Percentiles rank a stretch among this genome's conserved stretches.
These are phyloP conservation scores for Dioscorea cayenensis DNA, from an alignment of 116 monocot species.

Conservation along the genomic window DNA sequence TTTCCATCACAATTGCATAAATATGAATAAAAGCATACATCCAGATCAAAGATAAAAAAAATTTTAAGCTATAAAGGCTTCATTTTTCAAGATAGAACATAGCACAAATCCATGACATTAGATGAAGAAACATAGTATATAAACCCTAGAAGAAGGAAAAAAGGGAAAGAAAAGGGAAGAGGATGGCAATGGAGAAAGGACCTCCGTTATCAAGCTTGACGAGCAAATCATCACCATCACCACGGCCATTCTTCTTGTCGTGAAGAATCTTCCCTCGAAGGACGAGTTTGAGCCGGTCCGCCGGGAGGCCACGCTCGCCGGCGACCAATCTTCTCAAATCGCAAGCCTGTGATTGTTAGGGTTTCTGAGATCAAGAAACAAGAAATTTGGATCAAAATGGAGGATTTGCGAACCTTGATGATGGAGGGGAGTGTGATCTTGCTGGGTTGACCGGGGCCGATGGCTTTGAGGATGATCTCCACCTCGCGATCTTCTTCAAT, in stretches of 20 bases:
- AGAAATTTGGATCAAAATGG: background rate
- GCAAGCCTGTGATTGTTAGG: slow-evolving; percentile 21
- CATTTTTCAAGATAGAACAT: no score
- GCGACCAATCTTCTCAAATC: slow-evolving; percentile 52
- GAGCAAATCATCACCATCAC: slow-evolving; percentile 13
- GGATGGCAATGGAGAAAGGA: background rate
- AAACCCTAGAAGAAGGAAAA: background rate
- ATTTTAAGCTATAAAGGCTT: no score
- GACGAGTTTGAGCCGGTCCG: slow-evolving; percentile 52
- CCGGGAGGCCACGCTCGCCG: slow-evolving; percentile 29
- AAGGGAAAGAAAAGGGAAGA: background rate
- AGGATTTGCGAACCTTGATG: slow-evolving; percentile 29
- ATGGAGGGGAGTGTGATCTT: slow-evolving; percentile 33
- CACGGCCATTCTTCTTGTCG: slow-evolving; percentile 19
- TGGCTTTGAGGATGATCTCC: slow-evolving; percentile 46
- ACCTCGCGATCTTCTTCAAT: slow-evolving; percentile 31
- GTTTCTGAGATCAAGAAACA: background rate
- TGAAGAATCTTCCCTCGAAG: slow-evolving; percentile 42
- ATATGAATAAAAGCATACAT: background rate
- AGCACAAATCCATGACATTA: background rate
- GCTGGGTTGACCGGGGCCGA: slow-evolving; percentile 59
- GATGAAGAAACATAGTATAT: background rate
- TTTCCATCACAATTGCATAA: background rate
- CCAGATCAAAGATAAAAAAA: no score
- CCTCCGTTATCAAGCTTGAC: slow-evolving; percentile 51